A percentile compares a stretch with the other conserved stretches of the same genome.
Evolutionary conservation across 768 basidiomycete species (phyloP).

Genomic region (Dictyophora rubrovolvata): DNA sequence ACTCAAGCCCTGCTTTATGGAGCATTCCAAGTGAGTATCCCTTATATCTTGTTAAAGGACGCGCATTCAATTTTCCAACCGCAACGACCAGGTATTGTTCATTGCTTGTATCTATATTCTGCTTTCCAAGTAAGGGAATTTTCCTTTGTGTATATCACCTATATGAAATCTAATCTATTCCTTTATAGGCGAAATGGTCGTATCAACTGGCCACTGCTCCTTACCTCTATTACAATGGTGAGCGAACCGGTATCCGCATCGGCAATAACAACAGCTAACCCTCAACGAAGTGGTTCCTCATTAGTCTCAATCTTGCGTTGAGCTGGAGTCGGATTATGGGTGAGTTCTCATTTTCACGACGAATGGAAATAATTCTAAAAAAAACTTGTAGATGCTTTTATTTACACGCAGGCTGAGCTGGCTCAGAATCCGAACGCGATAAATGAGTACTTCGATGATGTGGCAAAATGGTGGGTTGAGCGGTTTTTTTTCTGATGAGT

Average conservation of each 20-base stretch:
- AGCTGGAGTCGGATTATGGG: slow-evolving; percentile 5
- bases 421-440: neutral
- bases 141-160: neutral
- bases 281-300: neutral
- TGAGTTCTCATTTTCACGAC: neutral
- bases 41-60: neutral
- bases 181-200: neutral
- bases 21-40: neutral
- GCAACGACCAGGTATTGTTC: neutral
- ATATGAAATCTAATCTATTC: neutral
- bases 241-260: neutral
- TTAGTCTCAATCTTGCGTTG: neutral
- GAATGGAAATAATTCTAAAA: too few species aligned
- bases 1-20: neutral
- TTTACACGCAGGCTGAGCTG: neutral
- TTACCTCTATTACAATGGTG: neutral
- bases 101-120: neutral
- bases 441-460: neutral
- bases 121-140: neutral
- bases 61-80: neutral
- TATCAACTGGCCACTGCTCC: slow-evolving; percentile 2
- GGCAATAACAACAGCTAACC: neutral
- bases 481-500: neutral
- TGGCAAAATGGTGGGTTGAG: neutral
- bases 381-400: neutral